These are phyloP conservation scores for Hericium coralloides DNA, from an alignment of 768 basidiomycete species.

Conservation along the genomic window DNA sequence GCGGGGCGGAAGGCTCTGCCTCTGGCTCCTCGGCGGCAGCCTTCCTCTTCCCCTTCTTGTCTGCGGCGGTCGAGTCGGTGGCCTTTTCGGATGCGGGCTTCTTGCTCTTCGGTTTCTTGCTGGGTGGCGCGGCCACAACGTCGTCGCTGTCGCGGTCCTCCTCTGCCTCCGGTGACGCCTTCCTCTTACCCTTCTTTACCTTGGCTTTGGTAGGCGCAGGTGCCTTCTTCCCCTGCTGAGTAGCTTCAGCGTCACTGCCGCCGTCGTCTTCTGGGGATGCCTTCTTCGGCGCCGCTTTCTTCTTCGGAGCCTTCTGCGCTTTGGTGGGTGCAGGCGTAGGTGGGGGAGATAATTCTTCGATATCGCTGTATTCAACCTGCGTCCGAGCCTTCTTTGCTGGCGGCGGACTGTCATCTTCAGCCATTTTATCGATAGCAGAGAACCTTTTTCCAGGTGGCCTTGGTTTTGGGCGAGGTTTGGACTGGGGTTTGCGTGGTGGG, in stretches of 20 bases:
- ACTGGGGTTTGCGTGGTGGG: too few relatives aligned
- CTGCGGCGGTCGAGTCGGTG: neutral
- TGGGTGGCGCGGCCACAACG: neutral
- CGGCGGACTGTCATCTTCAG: neutral
- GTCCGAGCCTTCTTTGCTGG: neutral
- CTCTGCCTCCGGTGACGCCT: neutral
- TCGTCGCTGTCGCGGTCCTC: neutral
- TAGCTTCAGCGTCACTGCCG: neutral
- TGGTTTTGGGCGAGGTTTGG: neutral
- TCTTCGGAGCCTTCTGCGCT: neutral
- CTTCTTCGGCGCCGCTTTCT: neutral
- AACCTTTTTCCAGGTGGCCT: neutral
- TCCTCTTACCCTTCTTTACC: slow-evolving; percentile 2
- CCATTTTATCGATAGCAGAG: neutral
- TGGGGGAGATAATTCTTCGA: neutral
- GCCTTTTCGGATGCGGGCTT: neutral
- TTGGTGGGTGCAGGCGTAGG: neutral
- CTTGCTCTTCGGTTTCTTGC: slow-evolving; percentile 13
- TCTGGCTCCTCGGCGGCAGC: slow-evolving; percentile 17
- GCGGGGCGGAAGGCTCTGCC: neutral
- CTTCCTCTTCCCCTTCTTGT: slow-evolving; percentile 32
- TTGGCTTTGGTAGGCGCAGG: neutral
- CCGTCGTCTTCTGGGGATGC: neutral
- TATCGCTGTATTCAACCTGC: neutral
- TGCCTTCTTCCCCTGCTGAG: neutral